Evolutionary conservation across 2,329 filamentous ascomycete genomes (phyloP), one percentile per base, ranked within the genome.

Genomic region (Curvularia sp.): DNA sequence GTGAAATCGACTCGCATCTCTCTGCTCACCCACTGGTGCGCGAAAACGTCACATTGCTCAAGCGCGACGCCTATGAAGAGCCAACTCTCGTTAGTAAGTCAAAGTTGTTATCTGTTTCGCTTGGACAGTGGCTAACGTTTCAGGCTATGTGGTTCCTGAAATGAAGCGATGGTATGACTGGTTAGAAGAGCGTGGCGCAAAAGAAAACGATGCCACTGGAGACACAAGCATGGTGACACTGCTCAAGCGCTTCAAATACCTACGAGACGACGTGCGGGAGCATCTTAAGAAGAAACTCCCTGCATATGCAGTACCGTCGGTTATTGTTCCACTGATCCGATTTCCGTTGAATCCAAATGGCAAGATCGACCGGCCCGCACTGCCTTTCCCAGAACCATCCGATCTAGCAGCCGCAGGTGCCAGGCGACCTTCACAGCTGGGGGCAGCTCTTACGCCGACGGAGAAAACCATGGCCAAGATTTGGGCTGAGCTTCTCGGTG

Each of bases 1-100:
- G 89, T 63, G 95, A 98, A 66, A 97, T 98, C 66, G 93, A 98
- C 76, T 90, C 84, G 42, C 89, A 96, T 75, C 80, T 97, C 47
- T 90, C 87, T 53, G 85, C 88, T 44, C 86, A 91, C 77, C 87
- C 86, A 0, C 79, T 96, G 24, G 86, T 98, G 24, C 85, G 92
- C 41, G 94, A 98, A 65, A 92, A 90, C 77, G 88, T 92, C 66
- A 98, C 94, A 0, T 80, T 98, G 2, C 87, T 98, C 4, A 86
- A 92, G 75, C 87, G 92, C 77, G 89, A 96, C 78, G 88, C 89
- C 69, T 87, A 93, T 73, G 92, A 96, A 75, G 94, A 97, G 75
- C 89, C 88, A 15, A 94, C 86, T 0, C 82, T 98, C 20, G 91
- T 97, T 68, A 96, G 89, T 70, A 70, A 69, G 68, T 71, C 33